These are phyloP conservation scores for Alternaria conjuncta DNA, from an alignment of 2,329 filamentous ascomycete species.

Conservation along the genomic window DNA sequence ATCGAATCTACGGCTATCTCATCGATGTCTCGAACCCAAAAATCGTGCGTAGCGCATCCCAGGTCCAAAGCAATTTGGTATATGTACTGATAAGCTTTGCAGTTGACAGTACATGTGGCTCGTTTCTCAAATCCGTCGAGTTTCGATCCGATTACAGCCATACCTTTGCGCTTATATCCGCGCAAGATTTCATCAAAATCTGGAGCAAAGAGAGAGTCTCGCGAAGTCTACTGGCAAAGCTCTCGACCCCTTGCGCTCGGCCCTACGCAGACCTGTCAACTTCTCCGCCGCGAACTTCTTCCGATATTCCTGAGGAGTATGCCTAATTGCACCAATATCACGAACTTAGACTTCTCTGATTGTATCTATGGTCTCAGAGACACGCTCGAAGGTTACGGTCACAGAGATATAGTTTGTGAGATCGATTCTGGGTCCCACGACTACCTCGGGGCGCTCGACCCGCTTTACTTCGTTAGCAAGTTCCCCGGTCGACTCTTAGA, in stretches of 20 bases:
- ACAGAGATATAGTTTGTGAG: background rate
- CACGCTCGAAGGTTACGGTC: background rate
- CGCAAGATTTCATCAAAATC: fast-evolving
- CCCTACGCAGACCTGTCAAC: background rate
- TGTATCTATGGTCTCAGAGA: background rate
- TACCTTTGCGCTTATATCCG: background rate
- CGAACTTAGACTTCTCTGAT: background rate
- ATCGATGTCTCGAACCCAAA: background rate
- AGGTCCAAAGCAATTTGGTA: background rate
- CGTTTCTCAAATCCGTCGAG: background rate
- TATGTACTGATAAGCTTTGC: background rate
- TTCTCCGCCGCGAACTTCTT: background rate
- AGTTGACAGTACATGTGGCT: background rate
- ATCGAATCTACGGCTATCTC: background rate
- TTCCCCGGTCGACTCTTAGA: background rate
- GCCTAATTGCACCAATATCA: background rate
- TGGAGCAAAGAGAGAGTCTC: background rate
- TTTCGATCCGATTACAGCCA: background rate
- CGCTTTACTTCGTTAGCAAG: background rate
- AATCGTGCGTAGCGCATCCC: background rate
- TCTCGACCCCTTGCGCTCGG: background rate
- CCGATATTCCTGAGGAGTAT: background rate
- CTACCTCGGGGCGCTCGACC: background rate
- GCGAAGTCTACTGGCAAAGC: background rate
- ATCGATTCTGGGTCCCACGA: background rate